phyloP scores from a whole-genome alignment of 371 early-diverging fungal genomes.

The Rhizopus stolonifer region DNA sequence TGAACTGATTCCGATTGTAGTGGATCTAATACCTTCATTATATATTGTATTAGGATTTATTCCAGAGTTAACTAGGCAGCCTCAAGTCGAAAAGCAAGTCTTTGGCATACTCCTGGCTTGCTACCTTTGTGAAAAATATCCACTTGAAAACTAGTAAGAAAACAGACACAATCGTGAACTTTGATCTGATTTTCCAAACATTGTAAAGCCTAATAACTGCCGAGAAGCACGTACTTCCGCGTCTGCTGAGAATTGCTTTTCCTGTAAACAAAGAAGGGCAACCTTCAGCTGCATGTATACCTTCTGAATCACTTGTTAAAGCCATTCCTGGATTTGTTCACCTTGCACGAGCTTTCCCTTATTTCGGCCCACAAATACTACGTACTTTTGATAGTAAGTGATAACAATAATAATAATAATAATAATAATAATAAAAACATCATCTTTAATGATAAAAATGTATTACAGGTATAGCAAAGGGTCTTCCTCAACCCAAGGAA shows the following conservation, averaged over 20 bases:
- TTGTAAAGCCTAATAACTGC: constrained; percentile 27
- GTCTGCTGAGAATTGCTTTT: constrained; percentile 41
- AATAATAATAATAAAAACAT: neutral
- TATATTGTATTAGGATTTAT: constrained; percentile 56
- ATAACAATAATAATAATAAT: neutral
- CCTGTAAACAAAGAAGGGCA: constrained; percentile 25
- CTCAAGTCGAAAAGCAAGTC: constrained; percentile 46
- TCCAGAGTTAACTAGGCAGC: constrained; percentile 51
- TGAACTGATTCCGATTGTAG: constrained; percentile 54
- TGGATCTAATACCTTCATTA: constrained; percentile 54
- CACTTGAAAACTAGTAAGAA: constrained; percentile 49
- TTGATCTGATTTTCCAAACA: neutral
- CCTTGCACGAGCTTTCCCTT: constrained; percentile 46
- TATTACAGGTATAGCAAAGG: constrained; percentile 32
- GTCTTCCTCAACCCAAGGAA: constrained; percentile 38
- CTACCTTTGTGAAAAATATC: constrained; percentile 50
- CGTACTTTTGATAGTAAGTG: constrained; percentile 37
- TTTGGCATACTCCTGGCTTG: constrained; percentile 53
- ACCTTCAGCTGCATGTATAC: constrained; percentile 24
- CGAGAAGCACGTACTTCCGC: constrained; percentile 40
- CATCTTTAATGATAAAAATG: too few relatives aligned
- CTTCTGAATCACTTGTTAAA: constrained; percentile 41
- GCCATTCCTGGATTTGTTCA: constrained; percentile 46
- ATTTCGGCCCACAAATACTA: constrained; percentile 38
- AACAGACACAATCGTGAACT: neutral